A percentile compares a stretch with the other conserved stretches of the same genome.
Evolutionary conservation across 129 eudicot species (phyloP).

Genomic region (Artemisia tridentata): DNA sequence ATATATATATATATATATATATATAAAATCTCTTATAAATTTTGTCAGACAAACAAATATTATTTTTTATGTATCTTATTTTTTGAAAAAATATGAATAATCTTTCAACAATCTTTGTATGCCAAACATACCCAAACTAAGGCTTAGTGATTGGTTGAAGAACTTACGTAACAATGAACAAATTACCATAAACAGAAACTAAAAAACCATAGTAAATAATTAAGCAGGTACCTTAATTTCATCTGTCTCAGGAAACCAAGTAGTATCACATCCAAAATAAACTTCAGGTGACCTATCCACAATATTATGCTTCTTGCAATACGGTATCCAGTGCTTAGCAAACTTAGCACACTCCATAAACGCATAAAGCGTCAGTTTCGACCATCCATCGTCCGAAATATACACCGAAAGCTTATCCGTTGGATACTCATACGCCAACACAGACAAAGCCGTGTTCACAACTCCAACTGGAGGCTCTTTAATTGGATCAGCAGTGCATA

Average conservation of each 20-base stretch:
- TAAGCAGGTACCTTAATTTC: conserved; percentile 51
- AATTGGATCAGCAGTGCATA: conserved; percentile 86
- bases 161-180: too few species aligned
- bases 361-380: conserved; percentile 75
- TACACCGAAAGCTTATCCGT: conserved; percentile 74
- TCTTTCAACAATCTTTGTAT: too few species aligned
- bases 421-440: conserved; percentile 88
- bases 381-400: conserved; percentile 92
- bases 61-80: too few species aligned
- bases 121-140: too few species aligned
- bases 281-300: conserved; percentile 57
- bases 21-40: too few species aligned
- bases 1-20: too few species aligned
- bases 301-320: conserved; percentile 53
- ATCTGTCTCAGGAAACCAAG: conserved; percentile 22
- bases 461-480: conserved; percentile 76
- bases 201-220: too few species aligned
- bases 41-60: too few species aligned
- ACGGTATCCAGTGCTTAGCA: conserved; percentile 69
- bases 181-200: too few species aligned
- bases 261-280: conserved; percentile 36
- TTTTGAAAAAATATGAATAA: too few species aligned
- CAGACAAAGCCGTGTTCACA: conserved; percentile 86
- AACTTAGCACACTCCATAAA: conserved; percentile 85
- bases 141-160: too few species aligned